A percentile compares a stretch with the other conserved stretches of the same genome.
Conservation (phyloP, 495 filamentous ascomycete species). For the Xylaria grammica region DNA sequence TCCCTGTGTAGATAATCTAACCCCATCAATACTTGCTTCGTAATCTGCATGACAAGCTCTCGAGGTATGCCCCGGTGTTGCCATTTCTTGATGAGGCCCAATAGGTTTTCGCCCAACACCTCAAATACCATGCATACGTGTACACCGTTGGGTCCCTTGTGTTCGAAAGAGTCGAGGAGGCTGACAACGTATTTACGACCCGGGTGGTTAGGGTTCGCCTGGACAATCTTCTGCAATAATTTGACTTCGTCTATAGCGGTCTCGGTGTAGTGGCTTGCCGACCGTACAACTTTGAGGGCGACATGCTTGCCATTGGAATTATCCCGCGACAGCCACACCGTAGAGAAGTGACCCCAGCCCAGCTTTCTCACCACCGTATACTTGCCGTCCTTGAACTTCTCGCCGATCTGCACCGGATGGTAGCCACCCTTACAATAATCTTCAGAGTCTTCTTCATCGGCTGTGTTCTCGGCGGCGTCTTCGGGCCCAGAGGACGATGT, state of each 20-base stretch:
- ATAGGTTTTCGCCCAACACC: slow-evolving; percentile 91
- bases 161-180: slow-evolving; percentile 94
- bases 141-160: slow-evolving; percentile 93
- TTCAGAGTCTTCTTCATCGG: slow-evolving; percentile 97
- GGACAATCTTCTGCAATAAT: slow-evolving; percentile 92
- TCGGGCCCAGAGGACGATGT: slow-evolving; percentile 79
- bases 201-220: slow-evolving; percentile 91
- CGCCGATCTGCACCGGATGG: slow-evolving; percentile 90
- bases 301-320: slow-evolving; percentile 92
- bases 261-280: slow-evolving; percentile 97
- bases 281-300: slow-evolving; percentile 95
- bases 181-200: slow-evolving; percentile 94
- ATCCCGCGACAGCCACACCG: slow-evolving; percentile 95
- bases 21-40: slow-evolving; percentile 94
- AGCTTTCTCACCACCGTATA: slow-evolving; percentile 97
- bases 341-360: slow-evolving; percentile 99
- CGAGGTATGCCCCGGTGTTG: slow-evolving; percentile 97
- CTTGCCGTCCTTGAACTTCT: slow-evolving; percentile 96
- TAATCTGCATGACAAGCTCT: slow-evolving; percentile 96
- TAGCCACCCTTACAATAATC: slow-evolving; percentile 99
- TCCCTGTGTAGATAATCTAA: slow-evolving; percentile 96
- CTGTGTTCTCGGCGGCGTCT: slow-evolving; percentile 88
- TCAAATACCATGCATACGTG: slow-evolving; percentile 99
- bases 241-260: slow-evolving; percentile 99
- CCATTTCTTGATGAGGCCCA: slow-evolving; percentile 97